Evolutionary conservation across 73 alveolate species (phyloP).

Genomic region (Tetrahymena elliotti): DNA sequence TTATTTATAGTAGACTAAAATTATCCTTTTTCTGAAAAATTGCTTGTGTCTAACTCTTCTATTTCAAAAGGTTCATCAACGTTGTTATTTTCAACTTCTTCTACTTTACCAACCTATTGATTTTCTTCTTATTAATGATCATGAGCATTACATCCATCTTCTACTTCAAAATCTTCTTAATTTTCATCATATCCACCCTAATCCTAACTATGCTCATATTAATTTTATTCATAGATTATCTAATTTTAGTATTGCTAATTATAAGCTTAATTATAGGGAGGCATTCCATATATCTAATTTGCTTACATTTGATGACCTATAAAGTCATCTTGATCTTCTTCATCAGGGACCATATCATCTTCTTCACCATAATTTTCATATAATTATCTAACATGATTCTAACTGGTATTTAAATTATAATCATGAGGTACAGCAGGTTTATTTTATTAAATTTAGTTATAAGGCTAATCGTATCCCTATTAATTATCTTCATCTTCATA

Average conservation of each 20-base stretch:
- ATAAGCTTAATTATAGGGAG: neutral
- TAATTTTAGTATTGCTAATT: neutral
- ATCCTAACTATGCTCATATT: neutral
- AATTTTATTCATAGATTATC: neutral
- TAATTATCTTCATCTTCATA: neutral
- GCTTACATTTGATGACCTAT: neutral
- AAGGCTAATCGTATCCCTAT: neutral
- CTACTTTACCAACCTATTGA: neutral
- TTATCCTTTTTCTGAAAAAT: neutral
- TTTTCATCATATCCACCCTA: neutral
- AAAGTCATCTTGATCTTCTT: neutral
- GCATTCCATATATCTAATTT: neutral
- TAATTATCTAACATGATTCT: neutral
- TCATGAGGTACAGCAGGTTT: neutral
- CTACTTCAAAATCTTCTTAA: neutral
- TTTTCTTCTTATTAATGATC: neutral
- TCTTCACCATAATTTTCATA: neutral
- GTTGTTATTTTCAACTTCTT: neutral
- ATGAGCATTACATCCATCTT: neutral
- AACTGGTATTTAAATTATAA: neutral
- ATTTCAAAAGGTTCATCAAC: neutral
- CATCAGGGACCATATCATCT: neutral
- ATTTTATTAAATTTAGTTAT: neutral
- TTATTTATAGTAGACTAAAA: neutral
- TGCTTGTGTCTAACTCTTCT: neutral